These are phyloP conservation scores for Fusarium annulatum DNA, from an alignment of 2,329 filamentous ascomycete species.

Conservation along the genomic window DNA sequence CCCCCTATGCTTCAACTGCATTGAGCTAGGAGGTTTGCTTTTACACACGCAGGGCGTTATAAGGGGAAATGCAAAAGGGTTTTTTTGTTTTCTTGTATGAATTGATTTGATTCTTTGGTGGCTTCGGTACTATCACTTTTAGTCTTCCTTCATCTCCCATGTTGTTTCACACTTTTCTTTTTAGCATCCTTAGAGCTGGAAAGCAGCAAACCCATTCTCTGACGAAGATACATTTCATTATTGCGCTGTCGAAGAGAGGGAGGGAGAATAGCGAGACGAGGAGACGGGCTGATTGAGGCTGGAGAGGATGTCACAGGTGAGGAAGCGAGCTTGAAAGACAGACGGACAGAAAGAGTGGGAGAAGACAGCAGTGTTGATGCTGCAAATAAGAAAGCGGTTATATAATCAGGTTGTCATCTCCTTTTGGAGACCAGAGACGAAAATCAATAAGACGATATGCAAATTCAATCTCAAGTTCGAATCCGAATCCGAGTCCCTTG, in stretches of 20 bases:
- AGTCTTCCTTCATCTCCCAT: constrained; percentile 38
- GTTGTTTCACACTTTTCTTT: constrained; percentile 32
- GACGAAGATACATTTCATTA: constrained; percentile 42
- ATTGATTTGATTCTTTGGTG: constrained; percentile 22
- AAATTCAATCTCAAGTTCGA: constrained; percentile 6
- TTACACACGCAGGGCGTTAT: constrained; percentile 51
- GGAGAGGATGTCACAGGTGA: background rate
- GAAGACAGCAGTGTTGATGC: constrained; percentile 7
- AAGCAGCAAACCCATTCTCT: constrained; percentile 45
- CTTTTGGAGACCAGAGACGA: constrained; percentile 43
- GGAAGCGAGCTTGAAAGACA: constrained; percentile 20
- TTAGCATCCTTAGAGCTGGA: constrained; percentile 48
- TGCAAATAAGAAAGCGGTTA: constrained; percentile 41
- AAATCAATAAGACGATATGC: constrained; percentile 40
- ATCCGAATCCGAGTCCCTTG: background rate
- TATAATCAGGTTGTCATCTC: constrained; percentile 45
- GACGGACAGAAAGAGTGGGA: background rate
- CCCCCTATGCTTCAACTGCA: constrained; percentile 12
- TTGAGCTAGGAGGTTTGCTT: constrained; percentile 40
- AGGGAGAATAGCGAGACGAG: background rate
- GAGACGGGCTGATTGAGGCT: background rate
- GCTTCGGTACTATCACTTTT: constrained; percentile 41
- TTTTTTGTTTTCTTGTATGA: constrained; percentile 35
- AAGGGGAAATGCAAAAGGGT: constrained; percentile 44
- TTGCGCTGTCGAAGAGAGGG: constrained; percentile 14